These are phyloP conservation scores for Dothistroma pini DNA, from an alignment of 2,329 filamentous ascomycete species.

Conservation along the genomic window DNA sequence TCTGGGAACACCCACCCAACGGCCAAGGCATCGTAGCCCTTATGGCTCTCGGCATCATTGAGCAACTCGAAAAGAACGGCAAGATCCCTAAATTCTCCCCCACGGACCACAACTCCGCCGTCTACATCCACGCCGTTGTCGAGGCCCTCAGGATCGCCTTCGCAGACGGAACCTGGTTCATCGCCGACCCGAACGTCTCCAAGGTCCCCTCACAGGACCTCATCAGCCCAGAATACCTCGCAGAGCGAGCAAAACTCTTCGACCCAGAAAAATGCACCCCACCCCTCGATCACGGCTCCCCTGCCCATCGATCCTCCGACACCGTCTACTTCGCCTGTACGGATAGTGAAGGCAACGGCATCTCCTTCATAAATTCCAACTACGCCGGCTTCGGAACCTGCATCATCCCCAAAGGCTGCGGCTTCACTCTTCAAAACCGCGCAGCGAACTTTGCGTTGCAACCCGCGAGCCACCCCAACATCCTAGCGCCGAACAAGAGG, in stretches of 20 bases:
- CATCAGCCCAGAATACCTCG: slow-evolving; percentile 70
- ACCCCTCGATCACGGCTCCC: slow-evolving; percentile 68
- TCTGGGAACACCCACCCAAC: slow-evolving; percentile 97
- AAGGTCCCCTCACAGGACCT: slow-evolving; percentile 68
- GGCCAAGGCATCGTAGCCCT: slow-evolving; percentile 93
- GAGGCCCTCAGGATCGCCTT: slow-evolving; percentile 88
- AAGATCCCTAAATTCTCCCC: slow-evolving; percentile 68
- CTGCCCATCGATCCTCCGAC: slow-evolving; percentile 80
- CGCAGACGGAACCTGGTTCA: slow-evolving; percentile 84
- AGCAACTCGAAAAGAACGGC: slow-evolving; percentile 73
- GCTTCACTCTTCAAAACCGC: slow-evolving; percentile 92
- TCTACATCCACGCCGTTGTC: slow-evolving; percentile 75
- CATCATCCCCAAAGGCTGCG: slow-evolving; percentile 81
- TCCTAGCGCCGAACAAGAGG: slow-evolving; percentile 73
- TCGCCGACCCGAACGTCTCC: slow-evolving; percentile 73
- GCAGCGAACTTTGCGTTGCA: slow-evolving; percentile 79
- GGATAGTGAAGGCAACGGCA: slow-evolving; percentile 79
- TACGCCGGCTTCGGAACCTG: slow-evolving; percentile 83
- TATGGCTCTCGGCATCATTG: slow-evolving; percentile 88
- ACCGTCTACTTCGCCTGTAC: slow-evolving; percentile 92
- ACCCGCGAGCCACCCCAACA: slow-evolving; percentile 67
- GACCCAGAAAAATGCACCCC: slow-evolving; percentile 50
- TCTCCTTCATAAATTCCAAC: slow-evolving; percentile 96
- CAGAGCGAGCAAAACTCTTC: slow-evolving; percentile 64
- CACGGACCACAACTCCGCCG: slow-evolving; percentile 73